A percentile compares a stretch with the other conserved stretches of the same genome.
Conservation (phyloP, 1,284 basidiomycete genomes). For the Fomitopsis schrenkii region DNA sequence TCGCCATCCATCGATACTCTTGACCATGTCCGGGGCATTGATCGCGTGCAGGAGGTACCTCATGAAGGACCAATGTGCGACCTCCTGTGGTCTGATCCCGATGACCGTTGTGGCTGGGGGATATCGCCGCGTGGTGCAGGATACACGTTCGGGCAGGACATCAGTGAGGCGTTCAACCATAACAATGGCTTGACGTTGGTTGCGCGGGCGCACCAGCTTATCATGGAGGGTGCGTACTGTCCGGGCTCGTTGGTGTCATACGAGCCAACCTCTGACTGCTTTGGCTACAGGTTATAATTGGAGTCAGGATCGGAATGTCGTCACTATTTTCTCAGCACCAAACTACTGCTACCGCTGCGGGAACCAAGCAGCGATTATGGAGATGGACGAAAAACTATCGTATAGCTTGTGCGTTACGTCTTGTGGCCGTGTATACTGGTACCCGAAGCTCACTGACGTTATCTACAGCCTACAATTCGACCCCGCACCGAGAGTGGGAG, state of each 20-base stretch:
- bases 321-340: constrained; percentile 98
- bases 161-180: constrained; percentile 97
- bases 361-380: constrained; percentile 99
- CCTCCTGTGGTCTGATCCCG: constrained; percentile 98
- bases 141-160: constrained; percentile 99
- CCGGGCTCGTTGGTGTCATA: constrained; percentile 6
- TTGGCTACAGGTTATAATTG: constrained; percentile 74
- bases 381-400: constrained; percentile 98
- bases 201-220: constrained; percentile 92
- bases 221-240: constrained; percentile 87
- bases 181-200: constrained; percentile 98
- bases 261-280: constrained; percentile 2
- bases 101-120: constrained; percentile 99
- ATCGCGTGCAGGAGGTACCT: constrained; percentile 98
- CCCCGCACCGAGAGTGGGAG: constrained; percentile 96
- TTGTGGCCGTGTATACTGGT: background rate
- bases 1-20: constrained; percentile 99
- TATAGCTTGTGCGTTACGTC: constrained; percentile 76
- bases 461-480: constrained; percentile 92
- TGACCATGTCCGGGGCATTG: constrained; percentile 97
- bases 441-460: constrained; percentile 5
- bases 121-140: constrained; percentile 98
- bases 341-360: constrained; percentile 99
- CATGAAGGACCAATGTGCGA: constrained; percentile 99
- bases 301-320: constrained; percentile 99